Evolutionary conservation across 2,329 filamentous ascomycete species (phyloP).

Genomic region (Cladosporium sphaerospermum): DNA sequence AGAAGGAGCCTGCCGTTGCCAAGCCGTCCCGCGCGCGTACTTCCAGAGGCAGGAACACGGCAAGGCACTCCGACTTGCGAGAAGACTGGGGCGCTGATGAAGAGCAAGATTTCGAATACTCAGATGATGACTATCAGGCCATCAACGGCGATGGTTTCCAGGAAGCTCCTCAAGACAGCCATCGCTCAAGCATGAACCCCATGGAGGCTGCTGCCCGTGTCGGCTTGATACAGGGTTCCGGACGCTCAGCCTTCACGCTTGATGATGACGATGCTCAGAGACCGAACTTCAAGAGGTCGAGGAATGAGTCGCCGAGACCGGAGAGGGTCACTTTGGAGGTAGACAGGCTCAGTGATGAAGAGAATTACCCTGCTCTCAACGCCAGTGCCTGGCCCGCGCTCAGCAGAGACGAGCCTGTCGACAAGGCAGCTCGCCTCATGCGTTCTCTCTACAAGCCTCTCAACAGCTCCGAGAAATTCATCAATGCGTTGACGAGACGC

Average conservation of each 20-base stretch:
- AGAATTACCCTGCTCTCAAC: slow-evolving; percentile 25
- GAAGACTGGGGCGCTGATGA: background rate
- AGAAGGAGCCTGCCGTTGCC: background rate
- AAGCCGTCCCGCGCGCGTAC: background rate
- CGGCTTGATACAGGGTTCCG: too few species aligned
- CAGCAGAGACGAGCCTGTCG: slow-evolving; percentile 22
- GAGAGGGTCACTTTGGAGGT: slow-evolving; percentile 26
- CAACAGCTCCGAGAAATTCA: slow-evolving; percentile 37
- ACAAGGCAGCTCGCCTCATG: slow-evolving; percentile 37
- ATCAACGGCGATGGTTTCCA: background rate
- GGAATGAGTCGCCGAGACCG: slow-evolving; percentile 28
- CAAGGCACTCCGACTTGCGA: background rate
- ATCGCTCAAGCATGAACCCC: background rate
- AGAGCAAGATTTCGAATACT: background rate
- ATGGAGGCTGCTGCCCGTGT: background rate
- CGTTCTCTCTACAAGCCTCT: slow-evolving; percentile 37
- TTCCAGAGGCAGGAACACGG: background rate
- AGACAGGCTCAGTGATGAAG: slow-evolving; percentile 26
- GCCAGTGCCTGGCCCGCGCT: slow-evolving; percentile 18
- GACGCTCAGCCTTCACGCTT: too few species aligned
- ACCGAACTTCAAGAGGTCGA: slow-evolving; percentile 13
- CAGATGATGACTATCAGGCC: background rate
- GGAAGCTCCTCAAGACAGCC: background rate
- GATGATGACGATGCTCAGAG: background rate
- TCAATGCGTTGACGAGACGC: slow-evolving; percentile 38